Base-by-base conservation (phyloP, 2,329 filamentous ascomycete genomes). In the Corinectria fuckeliana region DNA sequence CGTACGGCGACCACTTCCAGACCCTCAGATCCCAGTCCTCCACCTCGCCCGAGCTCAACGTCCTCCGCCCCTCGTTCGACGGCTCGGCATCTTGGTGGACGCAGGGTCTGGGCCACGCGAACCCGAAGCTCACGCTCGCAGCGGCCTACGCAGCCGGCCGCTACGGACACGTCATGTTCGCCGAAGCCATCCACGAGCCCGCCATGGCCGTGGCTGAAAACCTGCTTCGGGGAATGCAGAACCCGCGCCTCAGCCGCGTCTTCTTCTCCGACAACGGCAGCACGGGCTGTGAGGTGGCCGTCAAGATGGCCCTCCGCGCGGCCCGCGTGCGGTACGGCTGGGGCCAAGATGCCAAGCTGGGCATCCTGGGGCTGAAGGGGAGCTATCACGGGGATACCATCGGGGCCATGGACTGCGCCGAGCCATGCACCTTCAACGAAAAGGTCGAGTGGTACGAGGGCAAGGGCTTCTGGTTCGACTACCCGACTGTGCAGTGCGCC, bases 71-170 rank as follows among this genome's bases (percentile, higher is more conserved):
- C 1, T 88, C 90, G 0, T 93, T 95, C 55, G 92, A 96, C 67
- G 92, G 89, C 2, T 95, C 91, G 0, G 91, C 91, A 1, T 94
- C 91, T 0, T 96, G 92, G 92, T 96, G 92, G 92, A 96, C 92
- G 0, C 92, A 96, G 75, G 92, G 92, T 2, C 82, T 96, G 0
- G 92, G 92, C 1, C 92, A 96, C 65, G 90, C 88, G 5, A 93
- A 91, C 66, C 85, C 91, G 0, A 77, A 82, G 0, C 80, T 96
- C 1, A 85, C 91, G 0, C 82, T 95, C 2, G 87, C 90, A 0
- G 91, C 91, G 2, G 90, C 92, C 0, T 89, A 95, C 70, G 91
- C 92, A 0, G 91, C 92, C 1, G 91, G 92, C 7, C 84, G 91
- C 25, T 96, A 95, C 69, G 92, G 92, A 0, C 92, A 96, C 74